Conservation (phyloP, 805 yeast species). For the Yamadazyma endophytica region DNA sequence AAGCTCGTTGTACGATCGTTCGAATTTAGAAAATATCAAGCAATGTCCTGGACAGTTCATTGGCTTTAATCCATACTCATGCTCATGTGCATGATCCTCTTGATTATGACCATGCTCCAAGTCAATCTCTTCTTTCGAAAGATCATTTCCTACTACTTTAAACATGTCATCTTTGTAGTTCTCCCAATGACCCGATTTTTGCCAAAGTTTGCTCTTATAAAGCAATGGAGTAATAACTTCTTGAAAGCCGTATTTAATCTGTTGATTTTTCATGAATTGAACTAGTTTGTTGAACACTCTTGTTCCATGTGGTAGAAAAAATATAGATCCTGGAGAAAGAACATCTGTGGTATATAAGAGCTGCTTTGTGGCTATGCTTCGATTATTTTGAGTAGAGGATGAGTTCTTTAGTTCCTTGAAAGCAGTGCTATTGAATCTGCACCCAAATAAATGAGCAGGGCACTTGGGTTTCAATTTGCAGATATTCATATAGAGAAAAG, state of each 20-base stretch:
- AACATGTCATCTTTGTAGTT: constrained; percentile 95
- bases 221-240: constrained; percentile 93
- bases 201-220: constrained; percentile 80
- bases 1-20: constrained; percentile 78
- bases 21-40: constrained; percentile 67
- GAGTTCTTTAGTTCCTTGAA: neutral
- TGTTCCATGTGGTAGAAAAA: constrained; percentile 91
- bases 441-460: neutral
- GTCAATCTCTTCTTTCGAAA: constrained; percentile 20
- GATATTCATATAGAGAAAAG: too few relatives aligned
- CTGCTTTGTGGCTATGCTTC: constrained; percentile 59
- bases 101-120: constrained; percentile 2
- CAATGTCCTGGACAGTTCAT: constrained; percentile 98
- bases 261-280: constrained; percentile 81
- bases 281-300: constrained; percentile 76
- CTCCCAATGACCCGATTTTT: constrained; percentile 92
- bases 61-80: constrained; percentile 80
- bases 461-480: neutral
- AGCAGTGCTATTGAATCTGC: neutral
- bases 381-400: constrained; percentile 34
- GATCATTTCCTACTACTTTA: constrained; percentile 62
- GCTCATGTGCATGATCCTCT: constrained; percentile 7
- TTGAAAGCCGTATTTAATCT: constrained; percentile 73
- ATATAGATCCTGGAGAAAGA: constrained; percentile 85
- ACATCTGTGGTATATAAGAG: constrained; percentile 75